Evolutionary conservation across 768 basidiomycete genomes (phyloP), one percentile per base, ranked within the genome.

Genomic region (Boletus fagicola): DNA sequence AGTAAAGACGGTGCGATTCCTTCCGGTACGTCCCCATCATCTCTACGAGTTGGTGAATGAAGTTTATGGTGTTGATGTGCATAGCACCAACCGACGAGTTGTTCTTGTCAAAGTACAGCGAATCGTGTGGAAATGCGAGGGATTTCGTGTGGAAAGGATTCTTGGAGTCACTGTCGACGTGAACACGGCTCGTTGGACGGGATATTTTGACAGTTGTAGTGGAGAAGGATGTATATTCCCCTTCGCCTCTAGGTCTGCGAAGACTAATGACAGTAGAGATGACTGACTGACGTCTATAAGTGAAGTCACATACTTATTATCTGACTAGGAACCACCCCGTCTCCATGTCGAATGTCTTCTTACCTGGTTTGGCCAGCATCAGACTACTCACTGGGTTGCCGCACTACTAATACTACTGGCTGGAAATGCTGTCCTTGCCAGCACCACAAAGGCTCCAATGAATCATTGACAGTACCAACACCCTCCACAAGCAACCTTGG

Each of bases 41-140:
- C 22, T 33, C 15, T 45, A 5, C 1, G 10, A 24, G 12, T 15
- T 5, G 18, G 44, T 18, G 26, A 43, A 49, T 9, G 7, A n/a
- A 2, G 22, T 44, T 44, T 28, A 30, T 40, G 39, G 38, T 40
- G 8, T n/a, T 43, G 42, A 59, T 12, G 4, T 47, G 26, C 6
- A 15, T 59, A 80, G 79, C 52, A 15, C 66, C 72, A 2, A 79
- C 74, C 13, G 93, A 96, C 65, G 87, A 90, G 68, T 61, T 84
- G 15, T 94, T 94, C 75, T 72, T 94, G 66, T 75, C 84, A 11
- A 92, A 90, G 69, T 93, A 89, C 61, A 81, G 83, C 1, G 88
- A 92, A 65, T 81, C 87, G 8, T 80, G 79, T 53, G 93, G 92
- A 43, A 94, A 94, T 70, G 78, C 92, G 13, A 77, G 87, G 58